Conservation (phyloP, 805 yeast species). For the Saturnispora serradocipensis region DNA sequence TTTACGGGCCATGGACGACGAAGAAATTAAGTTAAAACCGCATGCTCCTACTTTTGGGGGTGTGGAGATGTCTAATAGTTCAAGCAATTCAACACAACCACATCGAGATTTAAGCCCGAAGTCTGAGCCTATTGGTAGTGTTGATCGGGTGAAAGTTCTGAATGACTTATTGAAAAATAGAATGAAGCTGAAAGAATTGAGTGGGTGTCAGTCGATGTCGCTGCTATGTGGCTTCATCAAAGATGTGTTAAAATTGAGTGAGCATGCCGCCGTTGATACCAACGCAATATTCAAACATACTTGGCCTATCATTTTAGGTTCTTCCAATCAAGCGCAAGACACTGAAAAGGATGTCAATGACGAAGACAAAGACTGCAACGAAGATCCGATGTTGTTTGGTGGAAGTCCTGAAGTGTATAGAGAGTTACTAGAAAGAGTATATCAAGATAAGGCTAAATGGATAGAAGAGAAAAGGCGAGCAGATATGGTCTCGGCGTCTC, state of each 20-base stretch:
- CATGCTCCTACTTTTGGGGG: constrained; percentile 21
- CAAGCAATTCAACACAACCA: constrained; percentile 1
- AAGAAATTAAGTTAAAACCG: constrained; percentile 9
- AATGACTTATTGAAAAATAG: constrained; percentile 16
- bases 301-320: neutral
- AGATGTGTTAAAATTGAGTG: constrained; percentile 19
- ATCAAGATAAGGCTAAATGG: neutral
- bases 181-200: constrained; percentile 16
- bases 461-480: constrained; percentile 6
- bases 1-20: constrained; percentile 4
- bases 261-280: neutral
- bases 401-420: constrained; percentile 3
- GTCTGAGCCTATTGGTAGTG: neutral
- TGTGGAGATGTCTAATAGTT: neutral
- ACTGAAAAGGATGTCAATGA: neutral
- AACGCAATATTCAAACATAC: constrained; percentile 1
- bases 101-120: constrained; percentile 1
- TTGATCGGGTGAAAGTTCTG: constrained; percentile 29
- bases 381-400: neutral
- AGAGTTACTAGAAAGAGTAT: neutral
- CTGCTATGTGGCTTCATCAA: constrained; percentile 20
- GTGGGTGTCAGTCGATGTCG: constrained; percentile 24
- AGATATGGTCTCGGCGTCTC: constrained; percentile 13
- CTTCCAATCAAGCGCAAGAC: neutral
- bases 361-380: neutral